Percentiles rank a stretch among this genome's conserved stretches.
phyloP scores from a whole-genome alignment of 2,329 filamentous ascomycete species.

The Pseudopyrenochaeta lycopersici region DNA sequence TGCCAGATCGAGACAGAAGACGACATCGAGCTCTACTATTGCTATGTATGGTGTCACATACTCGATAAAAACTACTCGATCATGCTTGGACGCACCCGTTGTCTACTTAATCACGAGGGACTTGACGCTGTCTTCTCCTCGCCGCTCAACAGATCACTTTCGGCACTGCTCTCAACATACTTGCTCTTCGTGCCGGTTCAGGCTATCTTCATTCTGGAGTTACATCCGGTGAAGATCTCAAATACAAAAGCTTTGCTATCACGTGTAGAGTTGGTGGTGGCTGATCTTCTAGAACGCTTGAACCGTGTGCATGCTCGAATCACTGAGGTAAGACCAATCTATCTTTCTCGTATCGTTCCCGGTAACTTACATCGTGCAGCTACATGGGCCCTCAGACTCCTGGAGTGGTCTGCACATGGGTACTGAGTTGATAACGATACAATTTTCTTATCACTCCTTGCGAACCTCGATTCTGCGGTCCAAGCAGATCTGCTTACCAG shows the following conservation, averaged over 20 bases:
- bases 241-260: slow-evolving; percentile 17
- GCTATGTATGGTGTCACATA: slow-evolving; percentile 32
- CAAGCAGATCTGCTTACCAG: slow-evolving; percentile 23
- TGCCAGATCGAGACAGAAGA: slow-evolving; percentile 18
- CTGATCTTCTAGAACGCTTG: slow-evolving; percentile 19
- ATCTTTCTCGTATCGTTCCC: background rate
- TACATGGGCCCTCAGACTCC: slow-evolving; percentile 19
- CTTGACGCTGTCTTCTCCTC: slow-evolving; percentile 21
- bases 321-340: slow-evolving; percentile 10
- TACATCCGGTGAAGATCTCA: slow-evolving; percentile 20
- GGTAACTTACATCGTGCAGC: slow-evolving; percentile 4
- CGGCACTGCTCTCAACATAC: slow-evolving; percentile 22
- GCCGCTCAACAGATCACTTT: slow-evolving; percentile 16
- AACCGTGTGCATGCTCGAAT: slow-evolving; percentile 19
- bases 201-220: slow-evolving; percentile 20
- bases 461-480: slow-evolving; percentile 30
- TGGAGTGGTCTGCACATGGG: slow-evolving; percentile 23
- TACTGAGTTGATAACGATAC: slow-evolving; percentile 24
- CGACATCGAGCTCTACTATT: slow-evolving; percentile 23
- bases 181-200: slow-evolving; percentile 26
- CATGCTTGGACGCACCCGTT: slow-evolving; percentile 28
- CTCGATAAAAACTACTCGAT: slow-evolving; percentile 33
- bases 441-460: slow-evolving; percentile 33
- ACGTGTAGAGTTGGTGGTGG: slow-evolving; percentile 19
- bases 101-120: slow-evolving; percentile 23